Evolutionary conservation across 768 basidiomycete genomes (phyloP), one percentile per base, ranked within the genome.

Genomic region (Chalciporus pseudorubinellus): DNA sequence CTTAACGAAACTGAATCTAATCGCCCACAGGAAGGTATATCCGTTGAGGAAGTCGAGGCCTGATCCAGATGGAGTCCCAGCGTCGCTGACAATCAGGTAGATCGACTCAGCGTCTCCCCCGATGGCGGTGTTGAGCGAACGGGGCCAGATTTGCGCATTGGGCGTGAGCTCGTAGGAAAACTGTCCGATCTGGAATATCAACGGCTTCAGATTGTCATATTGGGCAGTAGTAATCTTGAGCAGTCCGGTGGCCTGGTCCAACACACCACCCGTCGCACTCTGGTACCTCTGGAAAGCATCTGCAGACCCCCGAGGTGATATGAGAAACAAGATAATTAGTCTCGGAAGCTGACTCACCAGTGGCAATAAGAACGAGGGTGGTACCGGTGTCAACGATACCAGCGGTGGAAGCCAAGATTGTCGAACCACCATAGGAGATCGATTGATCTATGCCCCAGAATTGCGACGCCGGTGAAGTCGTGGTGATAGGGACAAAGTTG

Each of bases 71-170:
- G 46, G 0, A 3, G 6, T 46, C 0, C 60, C 64, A 8, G 66
- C 40, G 43, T 68, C 64, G 31, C 20, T 4, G n/a, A 72, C 44
- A 45, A 71, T 20, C 24, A 72, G 67, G 44, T 69, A 69, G 20
- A 70, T 68, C 28, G 31, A 39, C 12, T 44, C 8, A 8, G 63
- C 20, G 21, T 10, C 52, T 6, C 68, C 71, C 11, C 71, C 71
- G 21, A 71, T 54, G 19, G 18, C 52, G 8, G 53, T 33, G 58
- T 70, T 69, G 26, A 72, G 57, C 13, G 63, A 61, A 39, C 65
- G 66, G 2, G 70, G 70, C 66, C 69, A 71, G 51, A 69, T 69
- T 46, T 72, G 70, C 3, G 59, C 69, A 22, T 69, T 66, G 6
- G 62, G 50, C 4, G 50, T 51, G 16, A 69, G 55, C 24, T 39